Percentiles rank a stretch among this genome's conserved stretches.
Evolutionary conservation across 352 stramenopile species (phyloP).

Genomic region (Blastocystis sp.): DNA sequence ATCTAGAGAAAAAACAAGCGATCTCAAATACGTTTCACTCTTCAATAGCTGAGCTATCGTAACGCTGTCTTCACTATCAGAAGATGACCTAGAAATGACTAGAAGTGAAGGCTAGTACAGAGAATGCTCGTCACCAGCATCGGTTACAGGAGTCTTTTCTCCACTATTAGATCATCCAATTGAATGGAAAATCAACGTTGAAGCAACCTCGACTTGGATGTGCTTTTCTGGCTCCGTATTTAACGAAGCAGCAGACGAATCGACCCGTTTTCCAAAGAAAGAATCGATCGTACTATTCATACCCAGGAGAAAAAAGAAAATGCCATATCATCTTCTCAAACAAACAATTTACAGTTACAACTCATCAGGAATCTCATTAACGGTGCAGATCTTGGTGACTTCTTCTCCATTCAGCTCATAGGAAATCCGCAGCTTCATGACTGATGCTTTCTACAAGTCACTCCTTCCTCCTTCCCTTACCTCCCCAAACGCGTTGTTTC

Average conservation of each 20-base stretch:
- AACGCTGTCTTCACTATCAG: neutral
- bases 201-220: neutral
- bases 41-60: too few relatives aligned
- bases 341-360: neutral
- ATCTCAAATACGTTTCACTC: too few relatives aligned
- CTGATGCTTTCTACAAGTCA: conserved; percentile 35
- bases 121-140: too few relatives aligned
- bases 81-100: neutral
- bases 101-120: neutral
- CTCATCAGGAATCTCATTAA: conserved; percentile 33
- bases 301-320: neutral
- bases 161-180: too few relatives aligned
- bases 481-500: conserved; percentile 30
- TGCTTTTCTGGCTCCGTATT: neutral
- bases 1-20: too few relatives aligned
- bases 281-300: neutral
- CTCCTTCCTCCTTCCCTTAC: neutral
- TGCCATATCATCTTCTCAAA: neutral
- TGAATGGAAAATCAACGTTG: too few relatives aligned
- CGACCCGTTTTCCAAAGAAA: neutral
- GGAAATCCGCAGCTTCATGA: conserved; percentile 40
- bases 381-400: neutral
- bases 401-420: conserved; percentile 37
- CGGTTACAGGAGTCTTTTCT: too few relatives aligned
- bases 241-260: neutral